A percentile compares a stretch with the other conserved stretches of the same genome.
phyloP scores from a whole-genome alignment of 1,284 basidiomycete species.

The Calocybe gambosa region DNA sequence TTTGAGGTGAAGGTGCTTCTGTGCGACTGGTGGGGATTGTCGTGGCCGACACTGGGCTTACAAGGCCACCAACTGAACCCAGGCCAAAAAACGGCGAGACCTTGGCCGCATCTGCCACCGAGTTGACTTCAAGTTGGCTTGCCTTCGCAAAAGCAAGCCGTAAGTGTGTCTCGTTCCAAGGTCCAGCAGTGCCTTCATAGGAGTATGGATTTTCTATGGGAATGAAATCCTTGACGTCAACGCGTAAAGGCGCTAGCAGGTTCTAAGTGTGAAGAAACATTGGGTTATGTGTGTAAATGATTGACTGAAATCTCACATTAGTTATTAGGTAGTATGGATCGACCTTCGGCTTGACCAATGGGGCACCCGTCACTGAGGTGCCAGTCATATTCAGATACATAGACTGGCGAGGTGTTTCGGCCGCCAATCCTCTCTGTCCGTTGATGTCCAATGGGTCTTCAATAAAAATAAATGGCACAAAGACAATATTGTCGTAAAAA shows the following conservation, averaged over 20 bases:
- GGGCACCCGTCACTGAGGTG: slow-evolving; percentile 27
- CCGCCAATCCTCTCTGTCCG: slow-evolving; percentile 41
- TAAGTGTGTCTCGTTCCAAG: slow-evolving; percentile 67
- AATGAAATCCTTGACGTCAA: slow-evolving; percentile 64
- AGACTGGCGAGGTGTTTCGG: slow-evolving; percentile 40
- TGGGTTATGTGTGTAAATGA: neutral
- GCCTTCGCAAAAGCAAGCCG: slow-evolving; percentile 70
- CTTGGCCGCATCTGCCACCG: slow-evolving; percentile 30
- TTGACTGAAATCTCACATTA: slow-evolving; percentile 40
- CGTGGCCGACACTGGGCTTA: slow-evolving; percentile 17
- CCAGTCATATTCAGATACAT: slow-evolving; percentile 33
- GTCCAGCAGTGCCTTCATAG: slow-evolving; percentile 64
- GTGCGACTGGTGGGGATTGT: neutral
- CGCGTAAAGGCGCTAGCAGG: slow-evolving; percentile 66
- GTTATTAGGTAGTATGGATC: slow-evolving; percentile 92
- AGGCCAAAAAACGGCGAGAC: slow-evolving; percentile 45
- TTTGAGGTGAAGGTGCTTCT: slow-evolving; percentile 11
- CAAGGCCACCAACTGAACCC: slow-evolving; percentile 30
- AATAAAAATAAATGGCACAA: slow-evolving; percentile 93
- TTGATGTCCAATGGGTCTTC: slow-evolving; percentile 80
- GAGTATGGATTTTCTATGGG: slow-evolving; percentile 70
- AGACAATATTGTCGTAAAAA: slow-evolving; percentile 95
- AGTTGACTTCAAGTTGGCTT: slow-evolving; percentile 51
- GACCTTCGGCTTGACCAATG: slow-evolving; percentile 65
- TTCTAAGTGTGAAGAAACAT: slow-evolving; percentile 36